Evolutionary conservation across 1,284 basidiomycete genomes (phyloP), one percentile per base, ranked within the genome.

Genomic region (Apiotrichum siamense): DNA sequence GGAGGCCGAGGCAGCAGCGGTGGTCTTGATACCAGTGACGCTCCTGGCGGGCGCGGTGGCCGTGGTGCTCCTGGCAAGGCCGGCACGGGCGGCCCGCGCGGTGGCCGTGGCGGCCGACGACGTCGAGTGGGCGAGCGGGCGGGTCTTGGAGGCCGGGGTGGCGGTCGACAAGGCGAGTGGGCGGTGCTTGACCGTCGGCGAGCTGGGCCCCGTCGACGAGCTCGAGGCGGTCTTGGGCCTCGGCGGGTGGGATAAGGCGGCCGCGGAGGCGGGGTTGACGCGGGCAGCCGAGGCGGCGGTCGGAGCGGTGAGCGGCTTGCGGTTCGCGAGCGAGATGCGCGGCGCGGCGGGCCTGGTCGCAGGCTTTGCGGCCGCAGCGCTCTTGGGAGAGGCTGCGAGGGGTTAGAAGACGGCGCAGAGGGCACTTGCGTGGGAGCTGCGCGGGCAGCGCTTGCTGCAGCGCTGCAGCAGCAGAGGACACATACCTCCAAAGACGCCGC

Each of bases 401-500:
- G n/a, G n/a, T n/a, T n/a, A n/a, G n/a, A n/a, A n/a, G n/a, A n/a
- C n/a, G n/a, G n/a, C n/a, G n/a, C n/a, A n/a, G n/a, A n/a, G n/a
- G n/a, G n/a, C n/a, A n/a, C n/a, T n/a, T n/a, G n/a, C n/a, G n/a
- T n/a, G n/a, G n/a, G n/a, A n/a, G n/a, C n/a, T n/a, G n/a, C n/a
- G n/a, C n/a, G n/a, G n/a, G n/a, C n/a, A n/a, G n/a, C n/a, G n/a
- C n/a, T n/a, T n/a, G n/a, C n/a, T n/a, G n/a, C n/a, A n/a, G n/a
- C n/a, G n/a, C n/a, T n/a, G n/a, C n/a, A n/a, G n/a, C n/a, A n/a
- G n/a, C n/a, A n/a, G n/a, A n/a, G n/a, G n/a, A 18, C 17, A 37
- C 20, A 35, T 13, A 72, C 68, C 56, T 33, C 69, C 69, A 58
- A 72, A 72, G 20, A 72, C 61, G 36, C 69, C 67, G 40, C 62